phyloP scores from a whole-genome alignment of 2,329 filamentous ascomycete species.

The Fusarium tupiense region DNA sequence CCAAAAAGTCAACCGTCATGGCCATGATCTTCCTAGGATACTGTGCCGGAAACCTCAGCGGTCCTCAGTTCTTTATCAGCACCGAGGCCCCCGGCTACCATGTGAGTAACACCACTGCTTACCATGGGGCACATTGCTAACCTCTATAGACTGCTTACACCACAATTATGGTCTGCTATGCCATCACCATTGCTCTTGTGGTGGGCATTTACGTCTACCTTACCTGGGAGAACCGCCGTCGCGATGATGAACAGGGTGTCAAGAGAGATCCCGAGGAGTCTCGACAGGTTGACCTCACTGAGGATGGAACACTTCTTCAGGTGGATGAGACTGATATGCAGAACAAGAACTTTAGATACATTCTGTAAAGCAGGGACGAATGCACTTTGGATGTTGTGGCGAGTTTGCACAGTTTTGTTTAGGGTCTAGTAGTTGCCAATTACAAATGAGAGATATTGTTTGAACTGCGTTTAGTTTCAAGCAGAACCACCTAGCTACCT shows the following conservation, averaged over 20 bases:
- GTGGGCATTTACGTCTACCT: constrained; percentile 4
- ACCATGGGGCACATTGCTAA: background rate
- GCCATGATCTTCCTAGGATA: constrained; percentile 16
- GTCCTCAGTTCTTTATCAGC: constrained; percentile 15
- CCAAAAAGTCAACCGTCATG: constrained; percentile 11
- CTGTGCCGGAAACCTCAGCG: constrained; percentile 2
- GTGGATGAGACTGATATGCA: constrained; percentile 11
- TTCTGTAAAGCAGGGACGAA: background rate
- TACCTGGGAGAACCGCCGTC: background rate
- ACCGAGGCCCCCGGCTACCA: background rate
- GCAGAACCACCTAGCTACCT: accelerated
- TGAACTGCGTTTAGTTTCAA: accelerated
- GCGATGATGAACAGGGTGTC: constrained; percentile 3
- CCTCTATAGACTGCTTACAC: background rate
- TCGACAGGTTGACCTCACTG: background rate
- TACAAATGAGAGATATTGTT: accelerated
- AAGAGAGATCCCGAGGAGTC: constrained; percentile 13
- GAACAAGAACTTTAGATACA: constrained; percentile 12
- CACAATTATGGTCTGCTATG: background rate
- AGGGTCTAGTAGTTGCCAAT: background rate
- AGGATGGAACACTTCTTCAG: background rate
- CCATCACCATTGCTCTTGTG: background rate
- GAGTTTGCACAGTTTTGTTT: background rate
- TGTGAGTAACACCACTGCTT: background rate
- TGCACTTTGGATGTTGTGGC: accelerated